Evolutionary conservation across 495 filamentous ascomycete genomes (phyloP), one percentile per base, ranked within the genome.

Genomic region (Aspergillus nidulans): DNA sequence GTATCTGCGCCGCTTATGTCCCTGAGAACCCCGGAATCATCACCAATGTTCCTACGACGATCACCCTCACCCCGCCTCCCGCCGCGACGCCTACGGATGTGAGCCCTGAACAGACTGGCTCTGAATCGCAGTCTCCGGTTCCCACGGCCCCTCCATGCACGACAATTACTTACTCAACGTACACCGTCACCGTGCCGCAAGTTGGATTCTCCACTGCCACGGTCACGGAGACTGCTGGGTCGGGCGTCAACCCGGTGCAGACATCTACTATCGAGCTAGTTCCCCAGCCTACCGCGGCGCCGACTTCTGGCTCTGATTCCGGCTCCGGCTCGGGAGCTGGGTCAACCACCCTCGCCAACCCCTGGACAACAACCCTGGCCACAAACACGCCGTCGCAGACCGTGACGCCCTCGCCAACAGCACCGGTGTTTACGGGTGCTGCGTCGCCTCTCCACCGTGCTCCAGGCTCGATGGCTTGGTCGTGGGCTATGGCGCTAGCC

Each of bases 1-100:
- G 92, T 67, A 88, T 97, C 72, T 97, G 92, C 76, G 90, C 89
- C 32, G 70, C 80, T 28, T 86, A 84, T 69, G 79, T 91, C 18
- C 74, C 79, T 39, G 53, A 77, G 57, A 96, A 96, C 82, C 94
- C 94, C 2, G 92, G 80, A 49, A 88, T 97, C 65, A 81, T 90
- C 63, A 94, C 89, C 53, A 83, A 73, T 38, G 78, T 87, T 51
- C 85, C 86, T 1, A 67, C 76, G 6, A 83, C 73, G 20, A 79
- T 87, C 66, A 83, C 81, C n/a, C 69, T 86, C 21, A 55, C 43
- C 40, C 44, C 38, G 13, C 61, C 66, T 25, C 50, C 51, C 16
- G 57, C 56, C 9, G 49, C 60, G 23, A 59, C 79, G 19, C 70
- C 79, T 53, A 73, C 71, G 16, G 53, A 62, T 18, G 52, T 81